phyloP scores from a whole-genome alignment of 352 stramenopile genomes.

The Phytophthora foliorum region DNA sequence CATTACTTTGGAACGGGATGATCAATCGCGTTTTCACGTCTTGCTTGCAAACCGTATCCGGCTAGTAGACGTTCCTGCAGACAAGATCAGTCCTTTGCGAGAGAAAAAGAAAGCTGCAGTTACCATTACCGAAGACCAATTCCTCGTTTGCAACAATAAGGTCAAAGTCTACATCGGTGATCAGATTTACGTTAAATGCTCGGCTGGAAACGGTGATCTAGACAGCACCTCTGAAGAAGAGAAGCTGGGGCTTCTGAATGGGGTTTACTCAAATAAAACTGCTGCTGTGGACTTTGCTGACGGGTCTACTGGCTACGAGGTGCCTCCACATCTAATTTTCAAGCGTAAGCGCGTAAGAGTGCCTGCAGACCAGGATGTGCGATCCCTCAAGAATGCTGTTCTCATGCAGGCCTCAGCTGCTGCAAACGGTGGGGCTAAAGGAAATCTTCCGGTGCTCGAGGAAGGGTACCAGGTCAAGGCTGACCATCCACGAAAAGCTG shows the following conservation, averaged over 20 bases:
- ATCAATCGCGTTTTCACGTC: constrained; percentile 59
- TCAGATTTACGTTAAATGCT: constrained; percentile 75
- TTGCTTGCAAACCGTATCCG: constrained; percentile 77
- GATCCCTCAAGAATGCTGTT: constrained; percentile 81
- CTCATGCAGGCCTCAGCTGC: constrained; percentile 63
- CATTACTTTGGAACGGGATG: constrained; percentile 61
- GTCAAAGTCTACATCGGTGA: constrained; percentile 82
- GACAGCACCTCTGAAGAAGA: constrained; percentile 60
- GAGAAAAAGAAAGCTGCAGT: constrained; percentile 69
- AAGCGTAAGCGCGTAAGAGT: constrained; percentile 56
- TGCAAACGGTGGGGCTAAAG: constrained; percentile 15
- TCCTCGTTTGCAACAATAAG: constrained; percentile 67
- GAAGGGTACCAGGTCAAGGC: constrained; percentile 82
- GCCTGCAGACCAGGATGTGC: constrained; percentile 62
- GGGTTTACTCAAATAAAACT: constrained; percentile 81
- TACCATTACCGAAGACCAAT: constrained; percentile 80
- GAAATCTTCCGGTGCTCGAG: constrained; percentile 49
- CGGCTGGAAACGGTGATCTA: constrained; percentile 48
- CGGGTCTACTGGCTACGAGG: constrained; percentile 77
- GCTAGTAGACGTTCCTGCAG: constrained; percentile 69
- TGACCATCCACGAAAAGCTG: constrained; percentile 66
- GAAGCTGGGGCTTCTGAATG: constrained; percentile 77
- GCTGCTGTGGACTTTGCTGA: constrained; percentile 82
- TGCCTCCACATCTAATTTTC: constrained; percentile 62
- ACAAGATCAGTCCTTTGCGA: constrained; percentile 68